Percentiles rank a stretch among this genome's conserved stretches.
phyloP scores from a whole-genome alignment of 2,329 filamentous ascomycete species.

The Elsinoe australis region DNA sequence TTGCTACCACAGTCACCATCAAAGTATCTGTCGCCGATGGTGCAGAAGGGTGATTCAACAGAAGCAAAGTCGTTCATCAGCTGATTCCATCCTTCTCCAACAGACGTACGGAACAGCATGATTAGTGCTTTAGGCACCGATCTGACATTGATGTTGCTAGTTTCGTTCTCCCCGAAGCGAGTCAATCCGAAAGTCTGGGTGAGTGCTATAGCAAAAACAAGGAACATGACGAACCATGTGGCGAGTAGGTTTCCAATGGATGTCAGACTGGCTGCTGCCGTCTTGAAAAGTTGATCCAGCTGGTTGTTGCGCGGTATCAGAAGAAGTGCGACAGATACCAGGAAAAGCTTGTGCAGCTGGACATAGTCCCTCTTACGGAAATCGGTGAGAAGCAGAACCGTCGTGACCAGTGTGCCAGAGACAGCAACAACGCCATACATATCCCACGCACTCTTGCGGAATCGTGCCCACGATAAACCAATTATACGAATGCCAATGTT shows the following conservation, averaged over 20 bases:
- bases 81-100: constrained; percentile 92
- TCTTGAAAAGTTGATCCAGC: constrained; percentile 97
- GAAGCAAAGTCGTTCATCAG: constrained; percentile 92
- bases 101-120: constrained; percentile 84
- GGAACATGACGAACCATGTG: constrained; percentile 94
- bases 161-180: constrained; percentile 67
- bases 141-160: constrained; percentile 79
- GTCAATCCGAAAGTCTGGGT: constrained; percentile 95
- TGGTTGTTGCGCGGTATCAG: constrained; percentile 95
- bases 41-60: constrained; percentile 73
- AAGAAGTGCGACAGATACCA: constrained; percentile 81
- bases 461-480: constrained; percentile 85
- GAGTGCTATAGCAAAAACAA: constrained; percentile 92
- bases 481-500: constrained; percentile 80
- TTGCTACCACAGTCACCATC: constrained; percentile 87
- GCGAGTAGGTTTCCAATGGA: constrained; percentile 86
- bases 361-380: constrained; percentile 54
- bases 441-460: constrained; percentile 91
- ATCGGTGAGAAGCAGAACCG: constrained; percentile 63
- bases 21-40: constrained; percentile 63
- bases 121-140: constrained; percentile 91
- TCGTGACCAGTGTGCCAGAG: constrained; percentile 70
- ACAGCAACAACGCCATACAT: constrained; percentile 77
- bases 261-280: constrained; percentile 84
- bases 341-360: constrained; percentile 85